Evolutionary conservation across 176 grass and related monocot species (phyloP), one percentile per base, ranked within the genome.

Genomic region (Ensete ventricosum): DNA sequence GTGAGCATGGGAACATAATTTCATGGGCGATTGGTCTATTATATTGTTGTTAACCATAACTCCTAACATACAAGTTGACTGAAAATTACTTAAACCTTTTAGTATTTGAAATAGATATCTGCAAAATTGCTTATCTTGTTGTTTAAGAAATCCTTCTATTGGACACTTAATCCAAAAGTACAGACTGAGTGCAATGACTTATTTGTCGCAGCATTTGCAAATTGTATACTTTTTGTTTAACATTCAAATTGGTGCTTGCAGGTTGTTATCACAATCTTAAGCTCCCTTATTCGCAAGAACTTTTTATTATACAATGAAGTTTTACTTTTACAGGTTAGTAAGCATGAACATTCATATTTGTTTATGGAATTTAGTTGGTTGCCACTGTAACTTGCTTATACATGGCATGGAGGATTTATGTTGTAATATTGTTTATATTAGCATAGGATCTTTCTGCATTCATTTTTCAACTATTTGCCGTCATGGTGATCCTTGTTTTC

Each of bases 201-300:
- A 48, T 70, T 22, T 51, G 11, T 8, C 21, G 17, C 17, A 20
- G 16, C 19, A 70, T 70, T 70, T 70, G 80, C 83, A 76, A 72
- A 58, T 34, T 70, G 50, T 80, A 72, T 66, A 73, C 14, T 54
- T 67, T 11, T 55, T 71, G 25, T 88, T 64, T 81, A 67, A 67
- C 13, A 21, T 13, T 48, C 53, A 66, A 53, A 50, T 75, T 80
- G 29, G 20, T 83, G 43, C 26, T 70, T 29, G 11, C 81, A 92
- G 89, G 57, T 81, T 71, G 62, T 84, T 77, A 4, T 88, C 11
- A 73, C 78, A 22, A 86, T 75, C 76, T 62, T 92, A 11, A 71
- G 76, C 20, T 88, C 81, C 52, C 83, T 92, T 77, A 81, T 88
- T 55, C 83, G 74, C 48, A 77, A 80, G 69, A 92, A 88, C 83